A percentile compares a stretch with the other conserved stretches of the same genome.
These are phyloP conservation scores for Chlorella sp. DNA, from an alignment of 139 green algal species.

Conservation along the genomic window DNA sequence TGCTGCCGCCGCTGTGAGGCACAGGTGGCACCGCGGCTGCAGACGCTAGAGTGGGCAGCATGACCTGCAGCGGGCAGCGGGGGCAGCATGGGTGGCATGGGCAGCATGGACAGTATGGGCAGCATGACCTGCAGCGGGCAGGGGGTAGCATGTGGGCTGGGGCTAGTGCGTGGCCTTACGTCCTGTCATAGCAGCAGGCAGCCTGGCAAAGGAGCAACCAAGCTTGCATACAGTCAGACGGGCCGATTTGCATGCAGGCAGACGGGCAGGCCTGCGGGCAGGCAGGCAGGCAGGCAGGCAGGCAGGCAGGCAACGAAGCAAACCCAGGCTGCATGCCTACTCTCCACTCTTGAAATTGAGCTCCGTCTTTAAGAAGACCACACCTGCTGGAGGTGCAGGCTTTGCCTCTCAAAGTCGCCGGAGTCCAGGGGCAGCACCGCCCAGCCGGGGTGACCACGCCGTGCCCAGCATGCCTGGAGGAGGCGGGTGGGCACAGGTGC, in stretches of 20 bases:
- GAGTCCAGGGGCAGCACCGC: slow-evolving; percentile 39
- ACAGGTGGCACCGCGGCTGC: not conserved
- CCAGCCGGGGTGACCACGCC: slow-evolving; percentile 49
- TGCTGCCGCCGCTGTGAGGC: not conserved
- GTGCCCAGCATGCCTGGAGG: slow-evolving; percentile 32
- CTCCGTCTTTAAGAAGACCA: not conserved
- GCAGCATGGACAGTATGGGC: slow-evolving; percentile 11
- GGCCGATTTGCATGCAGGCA: too few species aligned
- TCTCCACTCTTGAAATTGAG: not conserved
- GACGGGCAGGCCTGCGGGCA: not conserved
- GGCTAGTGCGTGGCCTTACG: too few species aligned
- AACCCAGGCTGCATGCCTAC: not conserved
- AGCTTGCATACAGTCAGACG: too few species aligned
- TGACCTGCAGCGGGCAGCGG: slow-evolving; percentile 2
- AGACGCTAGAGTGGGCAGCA: not conserved
- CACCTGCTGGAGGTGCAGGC: not conserved
- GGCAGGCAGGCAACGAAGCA: not conserved
- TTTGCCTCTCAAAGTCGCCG: slow-evolving; percentile 11
- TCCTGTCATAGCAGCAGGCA: too few species aligned
- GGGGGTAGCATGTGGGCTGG: not conserved
- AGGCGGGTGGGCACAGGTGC: not conserved
- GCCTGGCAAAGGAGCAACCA: too few species aligned
- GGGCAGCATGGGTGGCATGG: not conserved
- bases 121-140: not conserved
- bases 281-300: too few species aligned